phyloP scores from a whole-genome alignment of 2,329 filamentous ascomycete genomes.

The Botryotinia convoluta region DNA sequence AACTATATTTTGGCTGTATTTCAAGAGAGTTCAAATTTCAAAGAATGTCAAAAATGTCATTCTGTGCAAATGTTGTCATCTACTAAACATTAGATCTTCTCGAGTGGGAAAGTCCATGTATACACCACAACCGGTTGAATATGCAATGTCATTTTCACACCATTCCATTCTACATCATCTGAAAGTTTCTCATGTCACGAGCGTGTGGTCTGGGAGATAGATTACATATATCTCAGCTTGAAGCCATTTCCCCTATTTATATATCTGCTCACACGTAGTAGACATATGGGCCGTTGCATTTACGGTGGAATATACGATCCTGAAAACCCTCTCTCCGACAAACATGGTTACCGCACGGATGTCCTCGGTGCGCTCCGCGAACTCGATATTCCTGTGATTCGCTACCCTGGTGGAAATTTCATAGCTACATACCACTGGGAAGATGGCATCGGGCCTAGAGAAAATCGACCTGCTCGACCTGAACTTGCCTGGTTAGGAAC shows the following conservation, averaged over 20 bases:
- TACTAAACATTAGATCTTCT: neutral
- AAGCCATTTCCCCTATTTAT: too few species aligned
- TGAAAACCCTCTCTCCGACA: conserved; percentile 67
- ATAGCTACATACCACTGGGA: conserved; percentile 83
- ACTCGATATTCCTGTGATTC: conserved; percentile 71
- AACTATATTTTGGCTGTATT: neutral
- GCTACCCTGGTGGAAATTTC: conserved; percentile 84
- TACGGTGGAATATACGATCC: conserved; percentile 85
- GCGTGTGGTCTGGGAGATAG: neutral
- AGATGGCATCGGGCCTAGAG: conserved; percentile 73
- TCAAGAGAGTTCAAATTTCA: neutral
- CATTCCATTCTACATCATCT: neutral
- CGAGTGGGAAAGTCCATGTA: neutral
- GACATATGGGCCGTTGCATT: conserved; percentile 86
- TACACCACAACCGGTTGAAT: neutral
- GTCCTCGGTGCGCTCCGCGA: conserved; percentile 72
- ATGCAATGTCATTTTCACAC: neutral
- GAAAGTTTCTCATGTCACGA: neutral
- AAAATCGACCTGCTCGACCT: conserved; percentile 59
- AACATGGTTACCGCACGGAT: conserved; percentile 74
- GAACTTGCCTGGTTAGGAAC: conserved; percentile 78
- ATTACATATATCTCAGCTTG: neutral
- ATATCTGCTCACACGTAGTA: conserved; percentile 37
- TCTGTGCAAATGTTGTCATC: too few species aligned
- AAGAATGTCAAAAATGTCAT: neutral